Percentiles rank a stretch among this genome's conserved stretches.
Conservation (phyloP, 768 basidiomycete genomes). For the Infundibulicybe gibba region DNA sequence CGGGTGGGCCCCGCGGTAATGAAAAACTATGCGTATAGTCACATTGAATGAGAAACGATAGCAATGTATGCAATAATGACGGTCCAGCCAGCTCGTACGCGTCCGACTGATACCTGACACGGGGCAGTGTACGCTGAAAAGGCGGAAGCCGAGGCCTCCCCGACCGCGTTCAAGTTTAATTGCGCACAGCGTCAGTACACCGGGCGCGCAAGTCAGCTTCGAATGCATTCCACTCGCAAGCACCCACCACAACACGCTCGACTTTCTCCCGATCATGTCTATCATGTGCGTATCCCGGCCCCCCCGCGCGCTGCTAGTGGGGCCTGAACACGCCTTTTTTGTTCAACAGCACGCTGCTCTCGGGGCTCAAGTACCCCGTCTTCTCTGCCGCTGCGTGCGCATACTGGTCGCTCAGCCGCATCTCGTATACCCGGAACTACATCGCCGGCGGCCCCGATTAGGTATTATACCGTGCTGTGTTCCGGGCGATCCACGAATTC, state of each 20-base stretch:
- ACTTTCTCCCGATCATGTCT: conserved; percentile 6
- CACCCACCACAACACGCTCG: conserved; percentile 26
- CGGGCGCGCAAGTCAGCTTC: not conserved
- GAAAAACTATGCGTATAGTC: no score
- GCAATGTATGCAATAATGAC: no score
- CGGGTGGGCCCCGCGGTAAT: no score
- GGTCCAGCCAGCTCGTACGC: no score
- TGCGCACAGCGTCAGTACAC: conserved; percentile 23
- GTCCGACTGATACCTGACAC: no score
- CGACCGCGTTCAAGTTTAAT: conserved; percentile 24
- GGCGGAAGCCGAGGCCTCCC: conserved; percentile 20
- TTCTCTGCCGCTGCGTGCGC: conserved; percentile 32
- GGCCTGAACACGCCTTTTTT: no score
- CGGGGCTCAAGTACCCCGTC: no score
- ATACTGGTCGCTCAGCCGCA: conserved; percentile 36
- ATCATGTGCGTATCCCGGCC: not conserved
- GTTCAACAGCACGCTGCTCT: no score
- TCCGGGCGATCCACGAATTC: no score
- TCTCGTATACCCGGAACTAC: conserved; percentile 44
- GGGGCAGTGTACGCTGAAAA: conserved; percentile 30
- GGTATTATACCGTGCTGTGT: no score
- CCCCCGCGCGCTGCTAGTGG: no score
- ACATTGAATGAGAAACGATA: no score
- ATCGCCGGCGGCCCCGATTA: conserved; percentile 38
- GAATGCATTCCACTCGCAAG: conserved; percentile 4